Percentiles rank a stretch among this genome's conserved stretches.
Evolutionary conservation across 345 rosid genomes (phyloP).

Genomic region (Euphorbia pulcherrima): DNA sequence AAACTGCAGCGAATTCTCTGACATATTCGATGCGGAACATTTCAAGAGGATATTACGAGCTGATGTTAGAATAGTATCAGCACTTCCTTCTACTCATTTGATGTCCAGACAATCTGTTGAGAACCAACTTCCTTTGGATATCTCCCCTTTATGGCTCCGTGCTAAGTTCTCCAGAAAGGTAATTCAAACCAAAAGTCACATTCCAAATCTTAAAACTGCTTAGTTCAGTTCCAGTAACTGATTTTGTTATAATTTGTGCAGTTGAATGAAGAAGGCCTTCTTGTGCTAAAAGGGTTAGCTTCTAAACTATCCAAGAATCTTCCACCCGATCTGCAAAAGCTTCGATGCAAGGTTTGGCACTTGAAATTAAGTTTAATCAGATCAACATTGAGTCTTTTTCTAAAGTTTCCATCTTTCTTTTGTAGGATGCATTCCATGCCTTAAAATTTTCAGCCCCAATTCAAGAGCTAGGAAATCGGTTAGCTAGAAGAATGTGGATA

Average conservation of each 20-base stretch:
- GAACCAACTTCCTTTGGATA: slow-evolving; percentile 50
- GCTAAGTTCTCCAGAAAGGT: slow-evolving; percentile 56
- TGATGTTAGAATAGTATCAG: slow-evolving; percentile 58
- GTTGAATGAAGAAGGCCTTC: slow-evolving; percentile 62
- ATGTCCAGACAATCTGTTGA: slow-evolving; percentile 51
- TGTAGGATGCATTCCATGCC: slow-evolving; percentile 70
- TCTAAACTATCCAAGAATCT: slow-evolving; percentile 68
- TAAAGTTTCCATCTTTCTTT: neutral
- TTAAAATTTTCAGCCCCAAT: slow-evolving; percentile 54
- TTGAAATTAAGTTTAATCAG: neutral
- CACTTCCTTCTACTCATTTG: slow-evolving; percentile 68
- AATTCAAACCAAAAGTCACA: neutral
- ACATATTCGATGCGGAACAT: slow-evolving; percentile 58
- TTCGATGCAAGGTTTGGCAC: slow-evolving; percentile 54
- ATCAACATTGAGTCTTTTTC: neutral
- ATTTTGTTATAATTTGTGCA: slow-evolving; percentile 23
- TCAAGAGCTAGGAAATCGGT: slow-evolving; percentile 51
- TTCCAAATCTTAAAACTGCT: too few species aligned
- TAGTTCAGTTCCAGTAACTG: neutral
- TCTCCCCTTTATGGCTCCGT: slow-evolving; percentile 69
- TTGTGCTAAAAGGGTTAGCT: slow-evolving; percentile 60
- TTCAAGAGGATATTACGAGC: slow-evolving; percentile 58
- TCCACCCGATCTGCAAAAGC: slow-evolving; percentile 68
- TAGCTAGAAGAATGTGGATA: slow-evolving; percentile 74
- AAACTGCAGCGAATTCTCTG: slow-evolving; percentile 57